phyloP scores from a whole-genome alignment of 306 rosid genomes.

The Corylus americana region DNA sequence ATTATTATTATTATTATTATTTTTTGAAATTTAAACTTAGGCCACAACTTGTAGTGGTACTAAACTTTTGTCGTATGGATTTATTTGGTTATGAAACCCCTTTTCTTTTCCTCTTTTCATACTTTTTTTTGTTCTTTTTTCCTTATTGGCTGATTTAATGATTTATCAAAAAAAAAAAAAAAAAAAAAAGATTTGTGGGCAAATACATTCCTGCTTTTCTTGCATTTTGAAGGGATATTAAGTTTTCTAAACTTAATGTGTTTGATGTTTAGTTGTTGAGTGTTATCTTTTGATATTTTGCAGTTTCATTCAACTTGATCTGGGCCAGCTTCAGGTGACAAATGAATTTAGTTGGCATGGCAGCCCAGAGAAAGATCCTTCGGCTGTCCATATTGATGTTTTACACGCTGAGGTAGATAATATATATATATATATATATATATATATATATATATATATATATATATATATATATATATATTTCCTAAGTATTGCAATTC shows the following conservation, averaged over 20 bases:
- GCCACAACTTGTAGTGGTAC: not conserved
- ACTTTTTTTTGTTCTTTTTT: not conserved
- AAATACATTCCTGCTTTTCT: not conserved
- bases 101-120: not conserved
- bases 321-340: conserved; percentile 75
- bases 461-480: conserved; percentile 11
- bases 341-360: conserved; percentile 97
- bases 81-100: not conserved
- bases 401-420: conserved; percentile 84
- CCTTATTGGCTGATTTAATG: not conserved
- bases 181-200: not conserved
- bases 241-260: not conserved
- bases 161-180: no score
- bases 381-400: conserved; percentile 87
- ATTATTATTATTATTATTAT: not conserved
- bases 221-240: conserved; percentile 13
- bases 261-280: not conserved
- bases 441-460: conserved; percentile 13
- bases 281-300: conserved; percentile 20
- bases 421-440: conserved; percentile 13
- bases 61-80: not conserved
- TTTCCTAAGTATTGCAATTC: conserved; percentile 4
- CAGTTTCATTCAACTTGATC: conserved; percentile 98
- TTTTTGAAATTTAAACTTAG: not conserved
- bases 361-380: conserved; percentile 74